phyloP scores from a whole-genome alignment of 208 protist species.

The Trypanosoma caninum region DNA sequence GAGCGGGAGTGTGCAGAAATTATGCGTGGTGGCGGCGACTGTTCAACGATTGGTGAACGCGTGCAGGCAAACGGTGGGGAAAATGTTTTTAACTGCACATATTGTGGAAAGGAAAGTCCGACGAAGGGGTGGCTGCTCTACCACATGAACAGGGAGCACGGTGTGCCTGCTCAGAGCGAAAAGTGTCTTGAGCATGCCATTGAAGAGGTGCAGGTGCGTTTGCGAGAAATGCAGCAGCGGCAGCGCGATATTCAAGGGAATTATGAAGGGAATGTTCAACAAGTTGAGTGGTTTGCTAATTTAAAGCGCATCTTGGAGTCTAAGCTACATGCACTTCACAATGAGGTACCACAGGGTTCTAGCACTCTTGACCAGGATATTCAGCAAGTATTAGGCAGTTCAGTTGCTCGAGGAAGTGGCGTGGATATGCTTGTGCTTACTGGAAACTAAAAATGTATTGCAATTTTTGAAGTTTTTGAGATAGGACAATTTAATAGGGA shows the following conservation, averaged over 20 bases:
- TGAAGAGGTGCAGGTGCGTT: conserved; percentile 49
- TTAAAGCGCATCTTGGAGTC: conserved; percentile 50
- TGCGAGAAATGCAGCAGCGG: conserved; percentile 66
- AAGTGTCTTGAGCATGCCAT: conserved; percentile 20
- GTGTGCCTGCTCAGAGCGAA: conserved; percentile 14
- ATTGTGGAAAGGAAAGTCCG: conserved; percentile 18
- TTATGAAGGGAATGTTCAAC: conserved; percentile 74
- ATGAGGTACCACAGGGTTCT: conserved; percentile 9
- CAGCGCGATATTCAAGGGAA: conserved; percentile 82
- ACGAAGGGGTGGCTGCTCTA: conserved; percentile 21
- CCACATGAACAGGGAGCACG: conserved; percentile 26
- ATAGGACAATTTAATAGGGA: too few relatives aligned
- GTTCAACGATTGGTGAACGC: conserved; percentile 1
- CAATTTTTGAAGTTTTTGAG: too few relatives aligned
- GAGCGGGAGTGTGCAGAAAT: conserved; percentile 44
- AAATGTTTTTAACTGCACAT: conserved; percentile 11
- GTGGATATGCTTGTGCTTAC: conserved; percentile 68
- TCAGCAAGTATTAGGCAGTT: conserved; percentile 41
- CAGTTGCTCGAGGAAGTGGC: conserved; percentile 30
- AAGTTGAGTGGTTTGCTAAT: conserved; percentile 79
- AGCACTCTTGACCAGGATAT: conserved; percentile 49
- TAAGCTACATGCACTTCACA: conserved; percentile 47
- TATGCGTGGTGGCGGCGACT: background rate
- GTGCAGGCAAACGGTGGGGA: background rate
- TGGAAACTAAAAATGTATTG: conserved; percentile 40